Base-by-base conservation (phyloP, 176 grass and related monocot genomes). In the Miscanthus lutarioriparius region DNA sequence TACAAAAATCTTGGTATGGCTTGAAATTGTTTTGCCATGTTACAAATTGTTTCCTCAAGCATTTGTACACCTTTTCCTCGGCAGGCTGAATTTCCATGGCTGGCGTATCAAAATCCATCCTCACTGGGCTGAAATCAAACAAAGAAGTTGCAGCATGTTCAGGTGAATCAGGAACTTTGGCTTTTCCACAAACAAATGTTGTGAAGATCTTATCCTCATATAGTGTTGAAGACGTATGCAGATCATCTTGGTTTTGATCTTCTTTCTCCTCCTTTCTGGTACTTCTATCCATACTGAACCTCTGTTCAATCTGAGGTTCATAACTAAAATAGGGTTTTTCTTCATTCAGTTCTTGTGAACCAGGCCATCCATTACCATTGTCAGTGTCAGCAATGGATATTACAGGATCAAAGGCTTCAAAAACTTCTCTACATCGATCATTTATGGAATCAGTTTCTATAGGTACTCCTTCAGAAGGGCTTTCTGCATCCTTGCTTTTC, bases 291-390 rank as follows among this genome's bases (percentile, higher is more conserved):
- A 84, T 49, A 54, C 30, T 70, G 73, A 61, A 56, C 47, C 37
- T 53, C 75, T 54, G 82, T 82, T 87, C 71, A 80, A 73, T 74
- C 59, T 87, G 66, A 82, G 89, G 74, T 48, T 93, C 91, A 81
- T 99, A 96, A 82, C 91, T 47, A 87, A 96, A 94, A 85, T 87
- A 99, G 22, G 83, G 22, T 48, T 96, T 96, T 27, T 89, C 85
- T 44, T 86, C 64, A 82, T 88, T 85, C 73, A 69, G 3, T 37
- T 83, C 77, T 68, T 93, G 81, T 67, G 78, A 78, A 68, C 83
- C 82, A 87, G 38, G 36, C 63, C 80, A 84, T 82, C 33, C 87
- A 82, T 74, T 77, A 63, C 33, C 64, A 64, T 81, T 84, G 19
- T 43, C 64, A 15, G 26, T 86, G 8, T 89, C 86, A 12, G 77